Evolutionary conservation across 805 yeast species (phyloP).

Genomic region (Candida nanaspora): DNA sequence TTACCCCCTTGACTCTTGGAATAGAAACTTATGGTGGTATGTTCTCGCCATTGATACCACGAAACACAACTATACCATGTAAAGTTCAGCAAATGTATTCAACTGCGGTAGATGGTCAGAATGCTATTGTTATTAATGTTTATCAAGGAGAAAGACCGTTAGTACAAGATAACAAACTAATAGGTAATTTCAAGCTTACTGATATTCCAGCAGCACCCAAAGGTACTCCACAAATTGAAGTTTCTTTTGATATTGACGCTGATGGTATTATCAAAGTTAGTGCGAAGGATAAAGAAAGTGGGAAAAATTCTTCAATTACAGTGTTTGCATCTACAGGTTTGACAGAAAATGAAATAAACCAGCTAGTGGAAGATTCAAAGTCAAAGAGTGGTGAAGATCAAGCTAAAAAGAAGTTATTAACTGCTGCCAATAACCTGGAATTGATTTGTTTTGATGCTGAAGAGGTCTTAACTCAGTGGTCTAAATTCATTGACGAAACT

Average conservation of each 20-base stretch:
- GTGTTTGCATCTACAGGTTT: slow-evolving; percentile 95
- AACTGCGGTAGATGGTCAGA: slow-evolving; percentile 93
- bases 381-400: slow-evolving; percentile 77
- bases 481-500: slow-evolving; percentile 9
- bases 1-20: slow-evolving; percentile 84
- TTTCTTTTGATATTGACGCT: slow-evolving; percentile 90
- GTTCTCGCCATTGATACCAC: slow-evolving; percentile 78
- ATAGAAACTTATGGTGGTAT: slow-evolving; percentile 97
- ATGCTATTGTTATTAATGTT: slow-evolving; percentile 89
- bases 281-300: slow-evolving; percentile 89
- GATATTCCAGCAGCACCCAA: slow-evolving; percentile 89
- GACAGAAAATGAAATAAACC: slow-evolving; percentile 82
- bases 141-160: slow-evolving; percentile 98
- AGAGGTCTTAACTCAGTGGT: slow-evolving; percentile 23
- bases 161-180: slow-evolving; percentile 90
- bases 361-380: slow-evolving; percentile 88
- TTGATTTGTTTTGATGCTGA: slow-evolving; percentile 28
- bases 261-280: slow-evolving; percentile 95
- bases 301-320: slow-evolving; percentile 90
- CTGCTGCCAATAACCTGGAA: slow-evolving; percentile 61
- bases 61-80: slow-evolving; percentile 93
- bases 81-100: slow-evolving; percentile 90
- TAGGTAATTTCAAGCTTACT: slow-evolving; percentile 86
- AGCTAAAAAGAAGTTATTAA: slow-evolving; percentile 41
- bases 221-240: slow-evolving; percentile 88